Percentiles rank a stretch among this genome's conserved stretches.
Evolutionary conservation across 257 asterid species (phyloP).

Genomic region (Hygrophila difformis): DNA sequence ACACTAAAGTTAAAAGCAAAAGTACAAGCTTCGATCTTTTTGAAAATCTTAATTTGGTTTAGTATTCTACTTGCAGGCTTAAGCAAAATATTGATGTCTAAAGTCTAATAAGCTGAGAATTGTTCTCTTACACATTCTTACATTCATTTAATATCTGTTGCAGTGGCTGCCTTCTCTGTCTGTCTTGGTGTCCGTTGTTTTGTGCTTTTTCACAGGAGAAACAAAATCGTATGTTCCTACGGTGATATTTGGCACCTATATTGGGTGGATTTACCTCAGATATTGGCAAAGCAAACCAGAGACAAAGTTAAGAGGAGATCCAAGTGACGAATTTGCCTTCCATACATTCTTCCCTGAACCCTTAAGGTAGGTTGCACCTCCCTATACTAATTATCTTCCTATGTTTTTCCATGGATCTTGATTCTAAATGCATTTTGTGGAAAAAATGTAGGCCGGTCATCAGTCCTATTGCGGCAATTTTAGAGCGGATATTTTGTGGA

Average conservation of each 20-base stretch:
- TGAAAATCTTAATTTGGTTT: background rate
- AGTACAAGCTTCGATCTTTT: slow-evolving; percentile 37
- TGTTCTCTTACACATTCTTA: slow-evolving; percentile 9
- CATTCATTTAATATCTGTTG: slow-evolving; percentile 23
- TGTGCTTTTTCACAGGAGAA: slow-evolving; percentile 55
- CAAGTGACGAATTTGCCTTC: slow-evolving; percentile 85
- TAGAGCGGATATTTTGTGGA: slow-evolving; percentile 69
- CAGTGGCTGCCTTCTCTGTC: slow-evolving; percentile 94
- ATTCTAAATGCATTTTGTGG: slow-evolving; percentile 14
- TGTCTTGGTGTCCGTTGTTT: slow-evolving; percentile 39
- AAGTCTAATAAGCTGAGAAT: slow-evolving; percentile 3
- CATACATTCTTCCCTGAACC: slow-evolving; percentile 76
- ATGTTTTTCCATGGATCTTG: slow-evolving; percentile 4
- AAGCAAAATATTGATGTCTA: background rate
- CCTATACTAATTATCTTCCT: background rate
- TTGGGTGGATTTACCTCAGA: slow-evolving; percentile 90
- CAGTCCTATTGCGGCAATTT: slow-evolving; percentile 65
- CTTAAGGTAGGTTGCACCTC: slow-evolving; percentile 33
- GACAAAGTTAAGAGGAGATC: slow-evolving; percentile 78
- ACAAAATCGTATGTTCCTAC: slow-evolving; percentile 66
- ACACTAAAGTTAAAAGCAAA: slow-evolving; percentile 58
- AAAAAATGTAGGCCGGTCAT: slow-evolving; percentile 52
- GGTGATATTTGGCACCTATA: slow-evolving; percentile 69
- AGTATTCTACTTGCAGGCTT: background rate
- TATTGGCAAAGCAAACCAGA: slow-evolving; percentile 84